Percentiles rank a stretch among this genome's conserved stretches.
phyloP scores from a whole-genome alignment of 2,329 filamentous ascomycete genomes.

The Xylaria sp. region DNA sequence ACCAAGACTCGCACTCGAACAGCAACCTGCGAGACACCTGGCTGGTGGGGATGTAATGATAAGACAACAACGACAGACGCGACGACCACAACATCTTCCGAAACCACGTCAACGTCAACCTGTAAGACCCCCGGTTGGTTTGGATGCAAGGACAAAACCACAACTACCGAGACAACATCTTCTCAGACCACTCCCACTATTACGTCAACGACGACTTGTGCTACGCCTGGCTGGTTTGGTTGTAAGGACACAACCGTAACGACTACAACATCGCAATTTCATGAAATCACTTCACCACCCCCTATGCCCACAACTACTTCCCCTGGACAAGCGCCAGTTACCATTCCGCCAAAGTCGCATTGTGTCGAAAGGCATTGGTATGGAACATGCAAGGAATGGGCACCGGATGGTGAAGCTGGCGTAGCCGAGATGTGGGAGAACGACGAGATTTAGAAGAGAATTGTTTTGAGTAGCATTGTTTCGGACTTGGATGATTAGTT shows the following conservation, averaged over 20 bases:
- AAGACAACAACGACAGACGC: conserved; percentile 65
- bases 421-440: conserved; percentile 36
- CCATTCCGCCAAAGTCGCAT: conserved; percentile 37
- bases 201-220: conserved; percentile 53
- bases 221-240: conserved; percentile 67
- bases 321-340: conserved; percentile 28
- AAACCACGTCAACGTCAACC: conserved; percentile 59
- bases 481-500: conserved; percentile 27
- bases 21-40: conserved; percentile 88
- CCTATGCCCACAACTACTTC: conserved; percentile 40
- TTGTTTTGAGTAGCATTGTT: conserved; percentile 5
- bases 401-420: conserved; percentile 15
- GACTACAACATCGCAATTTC: conserved; percentile 38
- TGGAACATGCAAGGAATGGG: conserved; percentile 47
- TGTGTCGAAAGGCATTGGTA: conserved; percentile 47
- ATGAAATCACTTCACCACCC: conserved; percentile 47
- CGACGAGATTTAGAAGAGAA: conserved; percentile 44
- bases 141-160: conserved; percentile 75
- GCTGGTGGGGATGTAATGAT: conserved; percentile 87
- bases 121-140: conserved; percentile 72
- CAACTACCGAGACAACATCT: conserved; percentile 56
- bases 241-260: conserved; percentile 60
- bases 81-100: conserved; percentile 58
- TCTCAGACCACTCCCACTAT: conserved; percentile 52
- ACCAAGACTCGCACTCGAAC: conserved; percentile 77